phyloP scores from a whole-genome alignment of 768 basidiomycete genomes.

The Daedaleopsis nitida region DNA sequence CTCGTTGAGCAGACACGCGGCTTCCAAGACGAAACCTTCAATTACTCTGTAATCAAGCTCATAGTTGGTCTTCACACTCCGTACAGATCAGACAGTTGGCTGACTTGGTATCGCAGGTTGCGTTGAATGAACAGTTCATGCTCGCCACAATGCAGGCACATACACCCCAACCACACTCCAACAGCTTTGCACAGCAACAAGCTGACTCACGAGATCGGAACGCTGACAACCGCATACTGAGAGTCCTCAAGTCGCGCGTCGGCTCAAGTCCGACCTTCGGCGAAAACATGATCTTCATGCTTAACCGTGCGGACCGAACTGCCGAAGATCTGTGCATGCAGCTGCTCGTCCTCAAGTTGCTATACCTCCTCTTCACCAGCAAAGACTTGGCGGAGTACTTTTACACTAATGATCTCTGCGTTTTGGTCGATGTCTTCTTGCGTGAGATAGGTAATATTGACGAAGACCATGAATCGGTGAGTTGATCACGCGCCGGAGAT shows the following conservation, averaged over 20 bases:
- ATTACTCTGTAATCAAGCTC: conserved; percentile 93
- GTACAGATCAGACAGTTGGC: not conserved
- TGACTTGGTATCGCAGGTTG: conserved; percentile 52
- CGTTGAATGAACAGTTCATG: conserved; percentile 99
- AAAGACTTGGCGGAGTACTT: conserved; percentile 94
- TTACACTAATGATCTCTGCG: conserved; percentile 96
- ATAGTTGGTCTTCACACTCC: conserved; percentile 57
- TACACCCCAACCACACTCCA: conserved; percentile 20
- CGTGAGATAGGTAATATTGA: conserved; percentile 90
- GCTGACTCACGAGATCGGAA: conserved; percentile 34
- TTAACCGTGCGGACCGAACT: conserved; percentile 92
- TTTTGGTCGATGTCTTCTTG: conserved; percentile 97
- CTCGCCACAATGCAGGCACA: conserved; percentile 63
- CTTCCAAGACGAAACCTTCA: conserved; percentile 89
- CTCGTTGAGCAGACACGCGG: conserved; percentile 91
- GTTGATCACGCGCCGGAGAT: conserved; percentile 31
- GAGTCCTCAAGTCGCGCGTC: conserved; percentile 80
- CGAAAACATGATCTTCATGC: conserved; percentile 98
- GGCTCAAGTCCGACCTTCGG: conserved; percentile 94
- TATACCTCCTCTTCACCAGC: conserved; percentile 94
- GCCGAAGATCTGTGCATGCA: conserved; percentile 95
- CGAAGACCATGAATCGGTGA: conserved; percentile 89
- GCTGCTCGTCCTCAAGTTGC: conserved; percentile 87
- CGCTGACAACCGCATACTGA: conserved; percentile 75
- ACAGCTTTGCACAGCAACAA: conserved; percentile 13